Base-by-base conservation (phyloP, 164 flowering plant genomes). In the Nelumbo lutea region DNA sequence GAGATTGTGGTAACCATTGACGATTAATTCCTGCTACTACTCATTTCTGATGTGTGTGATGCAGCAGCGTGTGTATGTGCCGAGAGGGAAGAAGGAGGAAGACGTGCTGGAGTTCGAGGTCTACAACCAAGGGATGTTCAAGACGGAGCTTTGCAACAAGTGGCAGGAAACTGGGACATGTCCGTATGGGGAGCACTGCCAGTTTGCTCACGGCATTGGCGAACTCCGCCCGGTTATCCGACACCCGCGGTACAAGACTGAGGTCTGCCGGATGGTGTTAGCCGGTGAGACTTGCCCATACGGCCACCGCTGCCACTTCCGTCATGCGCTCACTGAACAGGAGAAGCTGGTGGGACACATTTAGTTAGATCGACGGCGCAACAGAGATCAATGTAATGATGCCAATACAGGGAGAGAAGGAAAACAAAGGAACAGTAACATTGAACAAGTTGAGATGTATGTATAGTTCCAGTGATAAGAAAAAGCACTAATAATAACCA, bases 171-270 rank as follows among this genome's bases (percentile, higher is more conserved):
- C 86, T 0, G 96, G 96, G 0, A 52, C 79, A 0, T 93, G 98
- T 73, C 96, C 93, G 3, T 93, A 93, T 62, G 91, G 90, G 38
- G 83, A 82, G 27, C 83, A 85, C 73, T 93, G 98, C 76, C 96
- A 87, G 66, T 93, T 89, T 72, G 98, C 98, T 59, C 98, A 93
- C 44, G 98, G 98, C 65, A 80, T 93, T 52, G 74, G 74, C 51
- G 98, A 93, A 80, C 91, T 93, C 47, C 96, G 98, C 55, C 96
- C 98, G 0, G 90, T 93, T 40, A 81, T 93, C 51, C 93, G 98
- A 68, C 98, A 93, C 77, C 98, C 96, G 40, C 93, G 98, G 76
- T 90, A 90, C 87, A 93, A 93, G 83, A 90, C 98, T 11, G 91
- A 89, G 79, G 89, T 90, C 58, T 93, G 98, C 84, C 82, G 95